Conservation (phyloP, 495 filamentous ascomycete species). For the Penicillium ochrochloron region DNA sequence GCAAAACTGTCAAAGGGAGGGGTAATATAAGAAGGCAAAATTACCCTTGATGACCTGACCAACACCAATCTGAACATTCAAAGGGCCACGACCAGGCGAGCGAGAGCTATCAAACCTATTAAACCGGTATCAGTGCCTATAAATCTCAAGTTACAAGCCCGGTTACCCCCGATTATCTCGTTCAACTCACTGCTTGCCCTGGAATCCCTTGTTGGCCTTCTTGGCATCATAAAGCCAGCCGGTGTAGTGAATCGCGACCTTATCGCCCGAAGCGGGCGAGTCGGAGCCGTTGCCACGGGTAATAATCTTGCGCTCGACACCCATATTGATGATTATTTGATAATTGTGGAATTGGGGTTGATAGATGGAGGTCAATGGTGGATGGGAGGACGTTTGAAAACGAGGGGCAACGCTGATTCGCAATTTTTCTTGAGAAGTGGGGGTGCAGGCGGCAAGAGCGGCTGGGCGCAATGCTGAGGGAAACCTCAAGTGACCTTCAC, state of each 20-base stretch:
- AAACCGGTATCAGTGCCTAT: background rate
- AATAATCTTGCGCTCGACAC: constrained; percentile 54
- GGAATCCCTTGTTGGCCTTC: constrained; percentile 49
- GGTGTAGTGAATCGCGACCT: constrained; percentile 83
- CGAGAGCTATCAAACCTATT: constrained; percentile 79
- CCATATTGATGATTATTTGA: constrained; percentile 47
- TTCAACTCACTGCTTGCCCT: constrained; percentile 53
- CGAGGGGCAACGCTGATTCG: constrained; percentile 16
- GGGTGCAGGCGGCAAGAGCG: constrained; percentile 8
- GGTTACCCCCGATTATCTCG: background rate
- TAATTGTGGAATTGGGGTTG: background rate
- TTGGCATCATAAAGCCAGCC: constrained; percentile 75
- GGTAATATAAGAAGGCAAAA: constrained; percentile 19
- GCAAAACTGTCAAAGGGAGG: background rate
- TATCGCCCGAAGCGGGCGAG: constrained; percentile 64
- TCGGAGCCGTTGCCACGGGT: constrained; percentile 54
- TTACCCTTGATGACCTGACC: constrained; percentile 79
- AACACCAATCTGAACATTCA: constrained; percentile 70
- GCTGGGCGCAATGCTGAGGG: background rate
- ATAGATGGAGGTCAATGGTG: background rate
- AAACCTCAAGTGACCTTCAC: background rate
- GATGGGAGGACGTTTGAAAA: constrained; percentile 4
- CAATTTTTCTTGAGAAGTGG: constrained; percentile 16
- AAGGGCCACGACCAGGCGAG: constrained; percentile 57
- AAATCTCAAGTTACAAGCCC: too few relatives aligned